Conservation (phyloP, 257 asterid genomes). For the Ocimum tenuiflorum region DNA sequence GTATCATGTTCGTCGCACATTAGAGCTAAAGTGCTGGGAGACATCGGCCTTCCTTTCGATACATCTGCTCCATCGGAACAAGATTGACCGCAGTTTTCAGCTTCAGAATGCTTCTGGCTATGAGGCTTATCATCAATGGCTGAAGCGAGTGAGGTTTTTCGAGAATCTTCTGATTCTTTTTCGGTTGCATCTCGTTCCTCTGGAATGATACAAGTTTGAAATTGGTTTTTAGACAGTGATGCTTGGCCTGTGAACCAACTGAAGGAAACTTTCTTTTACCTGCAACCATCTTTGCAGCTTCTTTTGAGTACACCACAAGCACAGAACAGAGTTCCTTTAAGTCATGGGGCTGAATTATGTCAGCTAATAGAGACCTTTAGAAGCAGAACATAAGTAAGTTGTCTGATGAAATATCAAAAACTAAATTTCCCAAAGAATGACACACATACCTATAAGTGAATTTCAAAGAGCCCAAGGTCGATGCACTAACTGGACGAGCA, state of each 20-base stretch:
- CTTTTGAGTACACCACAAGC: constrained; percentile 62
- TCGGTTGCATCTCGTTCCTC: constrained; percentile 43
- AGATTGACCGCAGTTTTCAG: constrained; percentile 36
- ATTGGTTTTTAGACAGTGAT: no score
- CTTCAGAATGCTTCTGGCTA: constrained; percentile 30
- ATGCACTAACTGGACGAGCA: constrained; percentile 37
- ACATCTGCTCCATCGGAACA: constrained; percentile 45
- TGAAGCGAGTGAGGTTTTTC: constrained; percentile 36
- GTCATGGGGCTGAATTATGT: constrained; percentile 75
- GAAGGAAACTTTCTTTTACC: constrained; percentile 47
- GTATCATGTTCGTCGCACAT: constrained; percentile 79
- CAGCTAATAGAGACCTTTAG: constrained; percentile 79
- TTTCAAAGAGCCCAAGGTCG: constrained; percentile 58
- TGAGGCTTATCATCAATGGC: constrained; percentile 32
- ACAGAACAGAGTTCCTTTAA: constrained; percentile 87
- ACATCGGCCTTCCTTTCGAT: constrained; percentile 64
- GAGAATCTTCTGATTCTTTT: constrained; percentile 31
- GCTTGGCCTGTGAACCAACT: no score
- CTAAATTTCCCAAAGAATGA: constrained; percentile 3
- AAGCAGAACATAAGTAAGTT: constrained; percentile 29
- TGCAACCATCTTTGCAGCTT: constrained; percentile 73
- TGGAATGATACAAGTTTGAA: no score
- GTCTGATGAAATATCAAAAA: constrained; percentile 4
- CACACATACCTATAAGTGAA: constrained; percentile 59
- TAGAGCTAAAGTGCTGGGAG: constrained; percentile 84